Base-by-base conservation (phyloP, 1,284 basidiomycete genomes). In the Papiliotrema terrestris region DNA sequence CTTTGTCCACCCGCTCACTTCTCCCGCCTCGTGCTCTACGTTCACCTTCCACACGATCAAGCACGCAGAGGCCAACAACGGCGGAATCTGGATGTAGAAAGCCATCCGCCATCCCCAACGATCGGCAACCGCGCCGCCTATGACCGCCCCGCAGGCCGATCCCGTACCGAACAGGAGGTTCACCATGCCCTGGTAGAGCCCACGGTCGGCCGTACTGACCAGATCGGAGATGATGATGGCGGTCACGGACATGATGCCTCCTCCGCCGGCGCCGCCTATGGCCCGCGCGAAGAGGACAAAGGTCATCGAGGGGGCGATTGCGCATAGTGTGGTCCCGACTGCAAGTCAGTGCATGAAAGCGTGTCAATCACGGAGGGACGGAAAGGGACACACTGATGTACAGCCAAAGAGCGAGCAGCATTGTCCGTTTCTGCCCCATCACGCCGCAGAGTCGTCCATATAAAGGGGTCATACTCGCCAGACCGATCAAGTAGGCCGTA, bases 111-210 rank as follows among this genome's bases (percentile, higher is more conserved):
- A 78, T 0, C 77, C 77, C 11, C 71, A 62, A 4, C 56, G 58
- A 50, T 78, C 74, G 15, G 74, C 74, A 45, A 77, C 54, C 51
- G 65, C 64, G 0, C 77, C 77, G 1, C 77, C 77, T 8, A 78
- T 55, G 2, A 75, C 74, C 1, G 73, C 76, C 14, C 77, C 77
- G 4, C 74, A 57, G 1, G 71, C 75, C 17, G 63, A 59, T 0
- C 77, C 76, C 0, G 72, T 55, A 1, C 73, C 75, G 39, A 68
- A 77, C 13, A 75, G 61, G 29, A 61, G 57, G 38, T 63, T 61
- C 9, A 45, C 67, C 6, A 76, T 42, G 0, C 76, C 76, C 52
- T 76, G 74, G 37, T 71, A 67, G 17, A 77, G 59, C 5, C 74
- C 76, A 8, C 75, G 58, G n/a, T 72, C 66, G 35, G 67, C 59